Evolutionary conservation across 2,329 filamentous ascomycete genomes (phyloP), one percentile per base, ranked within the genome.

Genomic region (Colletotrichum tanaceti): DNA sequence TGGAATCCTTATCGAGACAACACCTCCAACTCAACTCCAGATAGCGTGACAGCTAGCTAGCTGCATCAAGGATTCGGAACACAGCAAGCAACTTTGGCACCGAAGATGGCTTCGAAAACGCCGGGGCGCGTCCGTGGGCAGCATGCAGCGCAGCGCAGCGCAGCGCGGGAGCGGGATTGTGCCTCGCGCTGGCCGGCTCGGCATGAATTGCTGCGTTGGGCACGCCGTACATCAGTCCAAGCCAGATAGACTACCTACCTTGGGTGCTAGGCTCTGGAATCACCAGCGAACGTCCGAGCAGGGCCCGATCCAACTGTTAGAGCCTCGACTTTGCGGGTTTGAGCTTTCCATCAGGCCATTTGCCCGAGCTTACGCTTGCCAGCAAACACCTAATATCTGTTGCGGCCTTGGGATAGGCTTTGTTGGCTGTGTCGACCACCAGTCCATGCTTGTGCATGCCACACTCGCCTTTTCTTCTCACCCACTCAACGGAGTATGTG

Each of bases 331-430:
- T 58, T 41, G 65, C 49, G 22, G 28, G 65, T 58, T 68, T 58
- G 65, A 57, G 55, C 49, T 35, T 57, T 46, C 28, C 38, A 57
- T 61, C 65, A 60, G 65, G 50, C 62, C 65, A 68, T 65, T 61
- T 20, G 65, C 62, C 44, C 52, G 65, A 65, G 65, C 65, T 68
- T 68, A 55, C 55, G 20, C 65, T 65, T 43, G 41, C 52, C 22
- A 28, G 18, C 14, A n/a, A 32, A 59, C 54, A 68, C 61, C 61
- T 68, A 49, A 55, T 49, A 38, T 54, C 24, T 22, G 54, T n/a
- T 39, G 38, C 38, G 61, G 28, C 41, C 54, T 58, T 53, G 53
- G 54, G 44, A 47, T 58, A 38, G n/a, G 22, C 41, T 49, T 35
- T 65, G 54, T 11, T 22, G 28, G 55, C 22, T 49, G 10, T 52